These are phyloP conservation scores for Penicillium frequentans DNA, from an alignment of 2,329 filamentous ascomycete genomes.

Conservation along the genomic window DNA sequence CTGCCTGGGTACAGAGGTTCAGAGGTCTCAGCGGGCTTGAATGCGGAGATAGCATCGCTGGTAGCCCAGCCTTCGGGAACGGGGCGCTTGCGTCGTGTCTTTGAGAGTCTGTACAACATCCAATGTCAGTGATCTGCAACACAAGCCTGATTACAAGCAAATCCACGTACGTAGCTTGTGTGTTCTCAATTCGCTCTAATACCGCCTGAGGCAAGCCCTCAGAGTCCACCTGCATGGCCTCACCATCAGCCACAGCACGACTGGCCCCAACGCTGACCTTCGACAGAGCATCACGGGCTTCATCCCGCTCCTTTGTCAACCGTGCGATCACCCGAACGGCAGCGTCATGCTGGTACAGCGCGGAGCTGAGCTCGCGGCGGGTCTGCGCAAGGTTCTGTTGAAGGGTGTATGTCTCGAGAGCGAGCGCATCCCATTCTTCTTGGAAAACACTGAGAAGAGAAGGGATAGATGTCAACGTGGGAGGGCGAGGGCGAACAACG, in stretches of 20 bases:
- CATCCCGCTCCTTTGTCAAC: slow-evolving; percentile 85
- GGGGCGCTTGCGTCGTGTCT: slow-evolving; percentile 84
- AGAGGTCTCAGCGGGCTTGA: slow-evolving; percentile 54
- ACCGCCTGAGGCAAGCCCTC: slow-evolving; percentile 73
- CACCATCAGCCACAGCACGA: slow-evolving; percentile 57
- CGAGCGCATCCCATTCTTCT: slow-evolving; percentile 95
- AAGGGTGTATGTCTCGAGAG: slow-evolving; percentile 86
- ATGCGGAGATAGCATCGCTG: slow-evolving; percentile 65
- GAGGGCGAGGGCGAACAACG: slow-evolving; percentile 83
- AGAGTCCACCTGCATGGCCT: slow-evolving; percentile 90
- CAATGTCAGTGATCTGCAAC: slow-evolving; percentile 6
- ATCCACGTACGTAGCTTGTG: slow-evolving; percentile 71
- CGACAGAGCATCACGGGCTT: slow-evolving; percentile 84
- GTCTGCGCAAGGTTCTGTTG: slow-evolving; percentile 88
- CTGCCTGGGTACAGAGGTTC: slow-evolving; percentile 62
- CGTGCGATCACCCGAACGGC: slow-evolving; percentile 93
- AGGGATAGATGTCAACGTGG: slow-evolving; percentile 92
- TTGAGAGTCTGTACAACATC: slow-evolving; percentile 65
- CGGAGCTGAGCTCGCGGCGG: slow-evolving; percentile 87
- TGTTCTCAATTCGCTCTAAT: slow-evolving; percentile 71
- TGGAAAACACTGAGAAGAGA: slow-evolving; percentile 92
- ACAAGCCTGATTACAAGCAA: background rate
- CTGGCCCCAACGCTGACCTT: slow-evolving; percentile 72
- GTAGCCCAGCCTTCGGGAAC: slow-evolving; percentile 84
- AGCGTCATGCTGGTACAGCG: slow-evolving; percentile 95